Evolutionary conservation across 2,329 filamentous ascomycete genomes (phyloP).

Genomic region (Nigrospora osmanthi): DNA sequence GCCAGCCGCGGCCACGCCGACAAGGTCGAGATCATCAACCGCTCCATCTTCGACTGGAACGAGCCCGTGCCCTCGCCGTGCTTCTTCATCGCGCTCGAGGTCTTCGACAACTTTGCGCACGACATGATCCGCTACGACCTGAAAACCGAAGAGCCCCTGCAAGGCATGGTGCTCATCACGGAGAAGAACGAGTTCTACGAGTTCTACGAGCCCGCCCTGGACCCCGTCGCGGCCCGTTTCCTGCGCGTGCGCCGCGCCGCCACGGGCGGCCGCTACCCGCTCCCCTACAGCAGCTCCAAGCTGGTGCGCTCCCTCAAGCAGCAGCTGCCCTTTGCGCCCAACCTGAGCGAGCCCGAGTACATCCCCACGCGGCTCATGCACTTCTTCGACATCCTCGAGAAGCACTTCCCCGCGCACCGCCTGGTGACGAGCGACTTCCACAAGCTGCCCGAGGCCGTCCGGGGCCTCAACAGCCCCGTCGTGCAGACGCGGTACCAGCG

Average conservation of each 20-base stretch:
- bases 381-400: slow-evolving; percentile 87
- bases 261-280: slow-evolving; percentile 54
- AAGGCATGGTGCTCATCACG: slow-evolving; percentile 85
- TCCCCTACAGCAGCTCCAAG: slow-evolving; percentile 47
- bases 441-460: slow-evolving; percentile 71
- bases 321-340: slow-evolving; percentile 62
- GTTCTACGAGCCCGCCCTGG: slow-evolving; percentile 76
- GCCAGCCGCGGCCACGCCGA: slow-evolving; percentile 67
- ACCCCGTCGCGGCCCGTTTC: slow-evolving; percentile 76
- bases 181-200: slow-evolving; percentile 84
- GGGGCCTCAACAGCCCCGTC: slow-evolving; percentile 84
- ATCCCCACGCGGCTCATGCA: slow-evolving; percentile 92
- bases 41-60: slow-evolving; percentile 91
- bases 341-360: slow-evolving; percentile 80
- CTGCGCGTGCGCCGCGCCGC: slow-evolving; percentile 78
- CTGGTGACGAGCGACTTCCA: slow-evolving; percentile 89
- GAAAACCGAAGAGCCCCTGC: slow-evolving; percentile 70
- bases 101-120: slow-evolving; percentile 97
- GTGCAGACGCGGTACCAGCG: slow-evolving; percentile 91
- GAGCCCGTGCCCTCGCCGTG: slow-evolving; percentile 83
- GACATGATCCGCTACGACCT: slow-evolving; percentile 89
- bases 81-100: slow-evolving; percentile 96
- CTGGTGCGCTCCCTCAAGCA: slow-evolving; percentile 54
- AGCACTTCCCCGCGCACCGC: slow-evolving; percentile 83
- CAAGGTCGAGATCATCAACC: slow-evolving; percentile 91